A percentile compares a stretch with the other conserved stretches of the same genome.
Evolutionary conservation across 805 yeast species (phyloP).

Genomic region (Helenozyma baotianmanensis): DNA sequence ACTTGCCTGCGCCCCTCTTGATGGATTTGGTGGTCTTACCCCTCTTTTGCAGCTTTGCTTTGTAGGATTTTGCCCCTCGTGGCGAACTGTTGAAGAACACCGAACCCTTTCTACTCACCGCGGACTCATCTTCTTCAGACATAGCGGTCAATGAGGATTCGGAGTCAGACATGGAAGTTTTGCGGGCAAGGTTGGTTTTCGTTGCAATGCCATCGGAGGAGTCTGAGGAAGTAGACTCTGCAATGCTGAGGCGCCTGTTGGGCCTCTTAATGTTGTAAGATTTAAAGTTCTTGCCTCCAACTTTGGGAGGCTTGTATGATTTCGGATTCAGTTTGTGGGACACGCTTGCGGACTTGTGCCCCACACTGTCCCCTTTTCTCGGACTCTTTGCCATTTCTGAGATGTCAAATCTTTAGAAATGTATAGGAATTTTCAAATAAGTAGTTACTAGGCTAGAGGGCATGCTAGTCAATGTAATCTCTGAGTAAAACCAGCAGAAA

Average conservation of each 20-base stretch:
- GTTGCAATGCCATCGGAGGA: slow-evolving; percentile 18
- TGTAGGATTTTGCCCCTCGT: background rate
- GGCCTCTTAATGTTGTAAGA: slow-evolving; percentile 14
- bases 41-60: background rate
- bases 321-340: slow-evolving; percentile 12
- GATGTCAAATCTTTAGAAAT: slow-evolving; percentile 1
- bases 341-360: slow-evolving; percentile 6
- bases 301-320: slow-evolving; percentile 8
- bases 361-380: slow-evolving; percentile 17
- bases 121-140: slow-evolving; percentile 16
- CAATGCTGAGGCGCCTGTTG: slow-evolving; percentile 33
- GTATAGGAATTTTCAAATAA: slow-evolving; percentile 6
- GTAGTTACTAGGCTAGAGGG: slow-evolving; percentile 2
- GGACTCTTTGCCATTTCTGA: slow-evolving; percentile 30
- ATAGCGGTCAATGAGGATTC: slow-evolving; percentile 41
- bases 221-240: slow-evolving; percentile 26
- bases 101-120: slow-evolving; percentile 12
- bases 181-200: slow-evolving; percentile 5
- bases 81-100: slow-evolving; percentile 7
- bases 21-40: slow-evolving; percentile 6
- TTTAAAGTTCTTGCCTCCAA: slow-evolving; percentile 33
- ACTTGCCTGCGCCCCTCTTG: slow-evolving; percentile 11
- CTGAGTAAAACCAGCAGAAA: too few relatives aligned
- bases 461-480: too few relatives aligned
- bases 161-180: slow-evolving; percentile 21